Percentiles rank a stretch among this genome's conserved stretches.
Evolutionary conservation across 768 basidiomycete genomes (phyloP).

Genomic region (Boletus subparvulus): DNA sequence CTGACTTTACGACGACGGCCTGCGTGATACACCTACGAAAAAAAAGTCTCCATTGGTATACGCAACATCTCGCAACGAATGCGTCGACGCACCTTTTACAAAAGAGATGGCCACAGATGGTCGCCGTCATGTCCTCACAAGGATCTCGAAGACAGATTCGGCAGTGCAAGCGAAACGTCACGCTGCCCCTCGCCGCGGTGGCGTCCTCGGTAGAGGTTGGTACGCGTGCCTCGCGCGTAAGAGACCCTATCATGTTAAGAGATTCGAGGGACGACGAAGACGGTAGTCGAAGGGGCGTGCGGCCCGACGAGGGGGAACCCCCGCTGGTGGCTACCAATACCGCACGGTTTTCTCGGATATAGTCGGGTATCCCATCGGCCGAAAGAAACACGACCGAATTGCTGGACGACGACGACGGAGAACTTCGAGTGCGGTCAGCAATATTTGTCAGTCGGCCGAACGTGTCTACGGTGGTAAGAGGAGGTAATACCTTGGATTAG

Average conservation of each 20-base stretch:
- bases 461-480: background rate
- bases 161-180: slow-evolving; percentile 41
- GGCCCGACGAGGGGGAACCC: slow-evolving; percentile 21
- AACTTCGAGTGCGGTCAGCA: slow-evolving; percentile 3
- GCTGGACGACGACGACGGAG: slow-evolving; percentile 11
- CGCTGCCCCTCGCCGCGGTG: background rate
- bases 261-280: slow-evolving; percentile 28
- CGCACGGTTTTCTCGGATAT: slow-evolving; percentile 31
- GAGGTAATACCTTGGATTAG: slow-evolving; percentile 16
- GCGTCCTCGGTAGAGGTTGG: background rate
- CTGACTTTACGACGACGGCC: slow-evolving; percentile 43
- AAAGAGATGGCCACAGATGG: slow-evolving; percentile 64
- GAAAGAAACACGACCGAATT: slow-evolving; percentile 32
- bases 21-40: slow-evolving; percentile 51
- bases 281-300: slow-evolving; percentile 18
- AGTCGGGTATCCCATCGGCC: slow-evolving; percentile 31
- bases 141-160: slow-evolving; percentile 49
- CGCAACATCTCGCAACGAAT: too few relatives aligned
- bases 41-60: background rate
- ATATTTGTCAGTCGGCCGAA: background rate
- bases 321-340: slow-evolving; percentile 32
- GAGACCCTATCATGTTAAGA: background rate
- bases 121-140: slow-evolving; percentile 54
- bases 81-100: slow-evolving; percentile 47
- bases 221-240: background rate